These are phyloP conservation scores for Antrodiella citrinella DNA, from an alignment of 768 basidiomycete genomes.

Conservation along the genomic window DNA sequence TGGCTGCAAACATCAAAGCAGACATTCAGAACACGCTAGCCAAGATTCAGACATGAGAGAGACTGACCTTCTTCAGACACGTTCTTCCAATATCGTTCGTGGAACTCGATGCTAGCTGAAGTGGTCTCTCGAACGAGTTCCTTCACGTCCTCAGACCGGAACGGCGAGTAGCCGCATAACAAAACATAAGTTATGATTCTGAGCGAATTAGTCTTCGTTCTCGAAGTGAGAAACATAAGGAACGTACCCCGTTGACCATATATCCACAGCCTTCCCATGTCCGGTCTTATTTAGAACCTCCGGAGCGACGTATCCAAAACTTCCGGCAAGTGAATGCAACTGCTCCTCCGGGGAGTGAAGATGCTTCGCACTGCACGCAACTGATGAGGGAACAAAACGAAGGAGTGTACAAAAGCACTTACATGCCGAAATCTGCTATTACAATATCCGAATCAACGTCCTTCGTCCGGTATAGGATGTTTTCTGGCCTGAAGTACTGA, in stretches of 20 bases:
- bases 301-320: conserved; percentile 88
- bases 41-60: not conserved
- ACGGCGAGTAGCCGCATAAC: conserved; percentile 92
- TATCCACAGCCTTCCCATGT: conserved; percentile 87
- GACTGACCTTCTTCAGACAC: conserved; percentile 63
- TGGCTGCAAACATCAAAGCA: conserved; percentile 42
- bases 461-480: conserved; percentile 84
- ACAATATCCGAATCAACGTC: conserved; percentile 78
- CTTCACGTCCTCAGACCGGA: conserved; percentile 74
- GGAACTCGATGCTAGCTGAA: conserved; percentile 80
- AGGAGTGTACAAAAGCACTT: conserved; percentile 20
- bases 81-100: conserved; percentile 92
- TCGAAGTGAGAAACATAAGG: not conserved
- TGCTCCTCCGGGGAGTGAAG: conserved; percentile 64
- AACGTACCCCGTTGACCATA: conserved; percentile 86
- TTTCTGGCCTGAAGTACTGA: conserved; percentile 67
- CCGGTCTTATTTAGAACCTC: conserved; percentile 76
- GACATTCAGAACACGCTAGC: not conserved
- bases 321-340: conserved; percentile 66
- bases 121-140: conserved; percentile 80
- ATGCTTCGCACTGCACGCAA: conserved; percentile 63
- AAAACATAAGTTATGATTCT: conserved; percentile 95
- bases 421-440: conserved; percentile 98
- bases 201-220: not conserved
- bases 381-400: not conserved